A percentile compares a stretch with the other conserved stretches of the same genome.
These are phyloP conservation scores for Niebla homalea DNA, from an alignment of 495 filamentous ascomycete species.

Conservation along the genomic window DNA sequence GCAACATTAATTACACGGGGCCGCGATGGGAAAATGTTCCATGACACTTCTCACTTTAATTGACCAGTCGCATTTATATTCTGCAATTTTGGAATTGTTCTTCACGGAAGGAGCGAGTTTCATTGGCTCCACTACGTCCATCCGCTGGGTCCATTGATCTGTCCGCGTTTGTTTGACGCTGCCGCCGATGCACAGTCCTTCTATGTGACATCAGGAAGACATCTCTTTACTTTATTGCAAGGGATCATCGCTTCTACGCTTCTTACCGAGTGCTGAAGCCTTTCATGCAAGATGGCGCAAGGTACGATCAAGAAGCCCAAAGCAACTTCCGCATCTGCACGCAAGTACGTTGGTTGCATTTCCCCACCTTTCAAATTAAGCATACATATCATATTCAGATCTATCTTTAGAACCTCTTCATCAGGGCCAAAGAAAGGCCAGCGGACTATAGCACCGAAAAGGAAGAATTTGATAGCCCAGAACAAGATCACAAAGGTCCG, in stretches of 20 bases:
- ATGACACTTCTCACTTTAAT: not conserved
- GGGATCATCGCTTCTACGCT: too few species aligned
- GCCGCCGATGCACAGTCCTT: not conserved
- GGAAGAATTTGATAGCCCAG: constrained; percentile 42
- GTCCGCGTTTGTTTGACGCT: constrained; percentile 8
- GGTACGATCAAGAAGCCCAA: not conserved
- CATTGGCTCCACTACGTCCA: not conserved
- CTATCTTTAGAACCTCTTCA: not conserved
- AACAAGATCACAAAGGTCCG: constrained; percentile 50
- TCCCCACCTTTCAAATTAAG: not conserved
- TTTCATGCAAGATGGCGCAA: not conserved
- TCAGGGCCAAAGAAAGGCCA: constrained; percentile 39
- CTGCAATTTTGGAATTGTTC: not conserved
- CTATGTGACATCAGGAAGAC: too few species aligned
- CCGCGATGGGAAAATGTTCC: not conserved
- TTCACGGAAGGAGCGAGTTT: too few species aligned
- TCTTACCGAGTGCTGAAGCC: too few species aligned
- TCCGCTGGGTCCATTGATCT: not conserved
- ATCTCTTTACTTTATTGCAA: too few species aligned
- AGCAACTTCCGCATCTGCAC: not conserved
- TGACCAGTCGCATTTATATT: not conserved
- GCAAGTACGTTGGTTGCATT: not conserved
- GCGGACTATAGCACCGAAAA: constrained; percentile 57
- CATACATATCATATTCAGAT: not conserved
- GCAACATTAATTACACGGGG: not conserved